Conservation (phyloP, 2,329 filamentous ascomycete species). For the Aureobasidium sp. region DNA sequence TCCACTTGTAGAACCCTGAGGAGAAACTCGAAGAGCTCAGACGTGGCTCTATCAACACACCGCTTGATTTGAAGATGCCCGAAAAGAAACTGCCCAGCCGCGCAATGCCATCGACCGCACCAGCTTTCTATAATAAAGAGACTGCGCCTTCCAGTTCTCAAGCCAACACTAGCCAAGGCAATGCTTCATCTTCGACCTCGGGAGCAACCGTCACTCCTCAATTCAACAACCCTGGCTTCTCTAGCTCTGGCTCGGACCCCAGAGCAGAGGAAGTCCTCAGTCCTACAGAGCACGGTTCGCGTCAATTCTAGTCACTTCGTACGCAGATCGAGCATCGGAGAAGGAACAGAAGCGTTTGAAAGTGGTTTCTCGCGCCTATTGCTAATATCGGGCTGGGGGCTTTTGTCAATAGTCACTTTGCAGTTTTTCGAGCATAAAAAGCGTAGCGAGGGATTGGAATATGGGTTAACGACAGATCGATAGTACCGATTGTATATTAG, state of each 20-base stretch:
- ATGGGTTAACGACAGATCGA: neutral
- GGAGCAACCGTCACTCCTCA: neutral
- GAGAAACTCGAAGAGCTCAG: conserved; percentile 40
- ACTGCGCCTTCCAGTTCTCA: neutral
- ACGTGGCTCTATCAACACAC: conserved; percentile 32
- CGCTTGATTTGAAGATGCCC: conserved; percentile 24
- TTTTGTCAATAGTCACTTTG: neutral
- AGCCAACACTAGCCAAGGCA: neutral
- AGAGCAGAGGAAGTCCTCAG: conserved; percentile 7
- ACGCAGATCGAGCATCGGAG: neutral
- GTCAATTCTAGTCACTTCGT: conserved; percentile 10
- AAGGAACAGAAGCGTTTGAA: neutral
- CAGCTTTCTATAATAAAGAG: neutral
- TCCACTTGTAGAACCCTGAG: conserved; percentile 35
- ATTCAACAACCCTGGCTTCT: neutral
- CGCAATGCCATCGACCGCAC: conserved; percentile 22
- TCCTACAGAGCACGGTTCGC: conserved; percentile 13
- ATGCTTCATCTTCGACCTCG: neutral
- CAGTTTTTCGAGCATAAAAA: conserved; percentile 1
- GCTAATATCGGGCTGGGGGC: neutral
- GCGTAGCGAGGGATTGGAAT: neutral
- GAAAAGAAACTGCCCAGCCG: conserved; percentile 22
- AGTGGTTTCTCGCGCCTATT: neutral
- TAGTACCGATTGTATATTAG: neutral
- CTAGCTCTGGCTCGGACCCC: neutral